Base-by-base conservation (phyloP, 1,139 yeast species). In the Saccharomyces hybrid region DNA sequence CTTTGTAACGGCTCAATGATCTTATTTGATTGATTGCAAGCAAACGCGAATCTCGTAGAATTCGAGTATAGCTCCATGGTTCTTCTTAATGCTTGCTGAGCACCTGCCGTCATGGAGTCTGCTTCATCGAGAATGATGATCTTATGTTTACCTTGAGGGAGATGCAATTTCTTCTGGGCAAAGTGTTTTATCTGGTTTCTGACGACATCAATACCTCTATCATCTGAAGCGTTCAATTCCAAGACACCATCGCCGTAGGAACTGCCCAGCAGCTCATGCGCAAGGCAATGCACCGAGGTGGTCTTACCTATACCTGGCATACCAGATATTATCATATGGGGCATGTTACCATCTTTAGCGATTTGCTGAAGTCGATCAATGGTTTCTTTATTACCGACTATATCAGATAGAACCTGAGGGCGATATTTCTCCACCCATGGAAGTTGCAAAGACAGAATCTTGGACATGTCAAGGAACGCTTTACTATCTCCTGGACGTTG, bases 301-400 rank as follows among this genome's bases (percentile, higher is more conserved):
- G 99, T 93, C 69, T 93, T 93, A 49, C 99, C 99, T 58, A 93
- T 91, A 63, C 99, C 99, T 11, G 99, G 99, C 55, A 90, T 75
- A 3, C 99, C 97, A 12, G 95, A 85, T 48, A 93, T 87, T 64
- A 93, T 90, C 81, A 93, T 78, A 72, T 93, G 97, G 2, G 99
- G 99, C 88, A 93, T 86, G 71, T 93, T 93, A 34, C 99, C 99
- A 68, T 91, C 96, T 53, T 80, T 74, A 4, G 95, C 96, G 54
- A 93, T 91, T 60, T 88, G 80, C 63, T 86, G 82, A 56, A 93
- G 77, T 51, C 98, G 78, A 60, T 86, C 93, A 4, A 93, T 79
- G 1, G 98, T 93, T 60, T 91, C 98, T 57, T 81, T 85, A 64
- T 93, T 95, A 9, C 99, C 99, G 6, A 93, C 98, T 24, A 95